phyloP scores from a whole-genome alignment of 345 rosid genomes.

The Citrus medica region DNA sequence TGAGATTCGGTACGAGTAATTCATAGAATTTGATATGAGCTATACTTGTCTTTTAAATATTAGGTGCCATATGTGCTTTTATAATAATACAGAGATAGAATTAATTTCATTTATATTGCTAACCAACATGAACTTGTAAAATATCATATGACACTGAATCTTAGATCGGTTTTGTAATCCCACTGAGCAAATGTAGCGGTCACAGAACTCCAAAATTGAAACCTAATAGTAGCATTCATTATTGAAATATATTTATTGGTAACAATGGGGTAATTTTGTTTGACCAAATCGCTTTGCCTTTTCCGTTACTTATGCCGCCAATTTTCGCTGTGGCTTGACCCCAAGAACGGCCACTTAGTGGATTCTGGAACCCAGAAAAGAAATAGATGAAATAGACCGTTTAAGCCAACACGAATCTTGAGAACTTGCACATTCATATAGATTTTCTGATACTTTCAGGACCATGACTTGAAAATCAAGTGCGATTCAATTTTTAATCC shows the following conservation, averaged over 20 bases:
- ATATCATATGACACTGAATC: too few relatives aligned
- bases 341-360: neutral
- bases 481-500: neutral
- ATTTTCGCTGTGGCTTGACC: conserved; percentile 11
- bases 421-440: neutral
- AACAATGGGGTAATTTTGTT: neutral
- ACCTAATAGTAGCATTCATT: neutral
- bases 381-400: neutral
- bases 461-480: neutral
- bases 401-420: neutral
- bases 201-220: neutral
- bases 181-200: neutral
- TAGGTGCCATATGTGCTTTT: too few relatives aligned
- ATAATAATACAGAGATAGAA: too few relatives aligned
- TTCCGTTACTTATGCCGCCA: conserved; percentile 36
- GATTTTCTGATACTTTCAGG: neutral
- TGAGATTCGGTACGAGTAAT: neutral
- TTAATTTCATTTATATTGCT: too few relatives aligned
- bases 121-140: too few relatives aligned
- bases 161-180: too few relatives aligned
- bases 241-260: neutral
- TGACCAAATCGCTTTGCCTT: conserved; percentile 14
- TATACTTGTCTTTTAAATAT: too few relatives aligned
- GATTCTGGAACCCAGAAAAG: conserved; percentile 17
- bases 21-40: too few relatives aligned